Conservation (phyloP, 208 protist genomes). For the Vickermania spadyakhi region DNA sequence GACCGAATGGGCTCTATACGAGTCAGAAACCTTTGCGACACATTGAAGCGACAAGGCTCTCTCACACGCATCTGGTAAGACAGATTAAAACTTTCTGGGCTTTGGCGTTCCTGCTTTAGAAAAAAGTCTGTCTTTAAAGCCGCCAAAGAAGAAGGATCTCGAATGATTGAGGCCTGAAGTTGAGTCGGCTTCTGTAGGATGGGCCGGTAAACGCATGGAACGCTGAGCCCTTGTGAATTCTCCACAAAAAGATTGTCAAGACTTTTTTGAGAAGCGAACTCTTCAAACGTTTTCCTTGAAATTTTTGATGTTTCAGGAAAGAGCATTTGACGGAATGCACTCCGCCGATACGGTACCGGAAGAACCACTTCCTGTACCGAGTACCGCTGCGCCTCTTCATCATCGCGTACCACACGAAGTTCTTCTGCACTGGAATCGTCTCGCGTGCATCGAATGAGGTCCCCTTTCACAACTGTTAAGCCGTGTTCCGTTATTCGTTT, state of each 20-base stretch:
- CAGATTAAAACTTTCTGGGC: constrained; percentile 20
- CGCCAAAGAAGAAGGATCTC: constrained; percentile 61
- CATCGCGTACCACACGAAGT: constrained; percentile 16
- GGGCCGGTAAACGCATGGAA: constrained; percentile 23
- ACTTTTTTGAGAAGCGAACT: constrained; percentile 38
- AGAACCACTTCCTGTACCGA: constrained; percentile 66
- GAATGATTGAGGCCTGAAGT: constrained; percentile 37
- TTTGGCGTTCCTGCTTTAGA: constrained; percentile 55
- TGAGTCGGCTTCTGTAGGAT: constrained; percentile 33
- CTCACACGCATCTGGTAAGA: constrained; percentile 43
- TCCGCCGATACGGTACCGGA: constrained; percentile 36
- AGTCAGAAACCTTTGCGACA: constrained; percentile 66
- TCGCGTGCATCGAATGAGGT: constrained; percentile 29
- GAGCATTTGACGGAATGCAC: background rate
- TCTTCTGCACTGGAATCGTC: too few species aligned
- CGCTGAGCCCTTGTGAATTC: background rate
- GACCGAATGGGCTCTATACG: constrained; percentile 30
- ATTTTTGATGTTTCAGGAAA: constrained; percentile 8
- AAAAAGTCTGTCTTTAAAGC: constrained; percentile 67
- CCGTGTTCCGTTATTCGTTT: constrained; percentile 43
- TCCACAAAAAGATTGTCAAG: constrained; percentile 6
- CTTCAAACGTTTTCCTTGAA: constrained; percentile 10
- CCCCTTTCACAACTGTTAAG: constrained; percentile 36
- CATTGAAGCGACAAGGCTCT: constrained; percentile 70
- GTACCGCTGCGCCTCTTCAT: constrained; percentile 19